Base-by-base conservation (phyloP, 805 yeast genomes). In the Kazachstania bromeliacearum region DNA sequence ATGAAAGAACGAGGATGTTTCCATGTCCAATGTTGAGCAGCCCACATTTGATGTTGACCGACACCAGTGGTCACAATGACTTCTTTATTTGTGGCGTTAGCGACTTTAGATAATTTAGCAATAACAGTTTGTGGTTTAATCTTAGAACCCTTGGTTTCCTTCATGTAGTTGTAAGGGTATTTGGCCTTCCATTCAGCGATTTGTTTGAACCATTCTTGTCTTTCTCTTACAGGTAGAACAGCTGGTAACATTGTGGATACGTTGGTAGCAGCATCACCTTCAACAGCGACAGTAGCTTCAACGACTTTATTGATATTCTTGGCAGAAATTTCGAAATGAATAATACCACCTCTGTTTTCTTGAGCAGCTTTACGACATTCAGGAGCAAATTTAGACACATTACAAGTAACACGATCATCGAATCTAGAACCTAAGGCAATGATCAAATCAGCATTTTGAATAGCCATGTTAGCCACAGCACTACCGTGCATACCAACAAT, bases 1-100 rank as follows among this genome's bases (percentile, higher is more conserved):
- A 89, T 82, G 68, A 92, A 80, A 34, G 94, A 72, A 63, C 97
- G 77, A 52, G 98, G 98, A 44, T 73, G 66, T 43, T 78, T 80
- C 95, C 96, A 89, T 35, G 87, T 76, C 77, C 83, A 88, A 64
- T 87, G 88, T 68, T 92, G 98, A 20, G 97, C 97, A 26, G 97
- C 94, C 98, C 98, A 89, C 98, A 89, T 89, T 70, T 89, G 98
- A 72, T 89, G 98, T 71, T 92, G 98, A 42, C 98, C 98, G 36
- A 92, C 97, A 71, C 98, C 98, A 25, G 98, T 92, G 36, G 97
- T 82, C 50, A 89, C 80, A 51, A 88, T 75, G 40, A 85, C 87
- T 50, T 83, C 88, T 55, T 75, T 83, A n/a, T 51, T 54, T 16
- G 50, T 37, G 50, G 62, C 60, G 34, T 66, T 61, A 22, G 87